Percentiles rank a stretch among this genome's conserved stretches.
Conservation (phyloP, 176 grass and related monocot species). For the Oryza glumipatula region DNA sequence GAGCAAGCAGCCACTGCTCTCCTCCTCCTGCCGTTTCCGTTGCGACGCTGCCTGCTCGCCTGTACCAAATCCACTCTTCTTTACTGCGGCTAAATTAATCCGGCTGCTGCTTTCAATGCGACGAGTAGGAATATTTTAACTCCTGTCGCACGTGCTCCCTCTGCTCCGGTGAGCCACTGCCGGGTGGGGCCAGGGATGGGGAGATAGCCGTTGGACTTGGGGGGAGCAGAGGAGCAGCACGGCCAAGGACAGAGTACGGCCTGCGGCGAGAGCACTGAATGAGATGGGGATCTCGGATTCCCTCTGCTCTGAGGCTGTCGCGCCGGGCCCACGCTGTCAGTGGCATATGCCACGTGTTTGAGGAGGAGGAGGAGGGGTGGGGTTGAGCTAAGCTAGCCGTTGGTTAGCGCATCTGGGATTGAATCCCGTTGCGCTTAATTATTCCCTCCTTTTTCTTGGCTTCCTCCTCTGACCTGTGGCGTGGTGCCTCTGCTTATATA, state of each 20-base stretch:
- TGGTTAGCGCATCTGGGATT: conserved; percentile 52
- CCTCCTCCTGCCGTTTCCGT: neutral
- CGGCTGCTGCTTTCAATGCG: conserved; percentile 27
- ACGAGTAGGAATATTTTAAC: neutral
- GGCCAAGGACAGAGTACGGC: conserved; percentile 18
- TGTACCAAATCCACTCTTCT: conserved; percentile 14
- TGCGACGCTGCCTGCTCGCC: neutral
- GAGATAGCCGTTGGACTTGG: conserved; percentile 48
- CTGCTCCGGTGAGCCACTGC: conserved; percentile 11
- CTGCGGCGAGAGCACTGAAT: conserved; percentile 30
- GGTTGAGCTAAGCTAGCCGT: conserved; percentile 46
- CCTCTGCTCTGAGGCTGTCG: conserved; percentile 3
- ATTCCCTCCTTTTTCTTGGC: conserved; percentile 49
- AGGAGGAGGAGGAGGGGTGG: too few relatives aligned
- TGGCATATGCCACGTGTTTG: neutral
- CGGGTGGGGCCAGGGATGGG: neutral
- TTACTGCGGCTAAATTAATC: conserved; percentile 26
- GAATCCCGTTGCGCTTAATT: conserved; percentile 41
- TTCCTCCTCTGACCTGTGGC: neutral
- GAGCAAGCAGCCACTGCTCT: neutral
- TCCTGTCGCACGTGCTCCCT: conserved; percentile 41
- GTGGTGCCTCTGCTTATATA: conserved; percentile 45
- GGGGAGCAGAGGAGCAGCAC: neutral
- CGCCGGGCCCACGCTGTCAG: conserved; percentile 12
- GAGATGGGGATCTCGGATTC: conserved; percentile 34